Base-by-base conservation (phyloP, 202 grass and related monocot species). In the Digitaria exilis region DNA sequence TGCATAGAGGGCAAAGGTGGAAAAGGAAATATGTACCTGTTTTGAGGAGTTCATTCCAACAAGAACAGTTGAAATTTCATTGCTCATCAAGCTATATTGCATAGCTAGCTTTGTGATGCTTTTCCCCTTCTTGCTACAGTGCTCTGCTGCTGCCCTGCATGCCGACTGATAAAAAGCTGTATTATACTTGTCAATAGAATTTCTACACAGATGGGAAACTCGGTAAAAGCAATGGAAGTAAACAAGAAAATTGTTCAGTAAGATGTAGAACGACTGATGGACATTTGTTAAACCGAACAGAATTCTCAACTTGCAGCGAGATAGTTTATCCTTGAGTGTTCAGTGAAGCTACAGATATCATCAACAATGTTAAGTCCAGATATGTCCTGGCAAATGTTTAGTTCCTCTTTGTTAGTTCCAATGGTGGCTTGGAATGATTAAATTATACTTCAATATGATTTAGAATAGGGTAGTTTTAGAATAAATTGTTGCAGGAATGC, bases 11-110 rank as follows among this genome's bases (percentile, higher is more conserved):
- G 54, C 7, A 69, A 14, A 82, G 51, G 66, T 46, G 7, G 42
- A 56, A 30, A 45, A 74, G 71, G 32, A 62, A 79, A 17, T 49
- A 52, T 10, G 50, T 63, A 99, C 93, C 96, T 98, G 96, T 76
- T 89, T 43, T 29, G 81, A 76, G 76, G 93, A 96, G 75, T 89
- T 98, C 89, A 98, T 98, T 64, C 93, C 96, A 71, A 98, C 93
- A 85, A 98, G 93, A 75, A 96, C 85, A 2, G 89, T 90, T 0
- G 93, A 90, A 82, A 98, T 94, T 29, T 90, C 89, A 73, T 84
- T 90, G 64, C 94, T 96, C 86, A 94, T 90, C 91, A 98, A 90
- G 59, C 93, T 96, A 78, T 94, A 92, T 75, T 94, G 89, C 84
- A 99, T 51, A 70, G 96, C 93, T 84, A 99, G 72, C 91, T 94